Evolutionary conservation across 1,284 basidiomycete species (phyloP).

Genomic region (Apiotrichum mycotoxinovorans): DNA sequence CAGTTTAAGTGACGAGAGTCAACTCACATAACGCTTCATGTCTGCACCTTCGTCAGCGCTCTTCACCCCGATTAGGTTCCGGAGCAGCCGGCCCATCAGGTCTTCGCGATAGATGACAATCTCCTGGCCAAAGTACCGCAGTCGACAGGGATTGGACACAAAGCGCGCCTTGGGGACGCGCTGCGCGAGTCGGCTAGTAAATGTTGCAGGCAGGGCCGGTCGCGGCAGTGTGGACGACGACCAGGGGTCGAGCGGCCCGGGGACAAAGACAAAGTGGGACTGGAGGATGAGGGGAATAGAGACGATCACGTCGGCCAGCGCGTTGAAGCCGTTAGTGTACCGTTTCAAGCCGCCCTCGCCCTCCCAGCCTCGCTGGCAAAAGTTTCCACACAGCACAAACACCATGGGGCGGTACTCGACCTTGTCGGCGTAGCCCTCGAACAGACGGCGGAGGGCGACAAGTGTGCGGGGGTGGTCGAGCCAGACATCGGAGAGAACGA

Average conservation of each 20-base stretch:
- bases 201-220: slow-evolving; percentile 68
- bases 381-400: slow-evolving; percentile 93
- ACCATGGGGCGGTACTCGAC: slow-evolving; percentile 78
- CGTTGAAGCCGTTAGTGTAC: slow-evolving; percentile 85
- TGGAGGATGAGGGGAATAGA: slow-evolving; percentile 73
- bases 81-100: slow-evolving; percentile 86
- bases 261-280: slow-evolving; percentile 90
- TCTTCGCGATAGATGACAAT: slow-evolving; percentile 93
- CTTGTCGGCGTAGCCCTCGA: slow-evolving; percentile 83
- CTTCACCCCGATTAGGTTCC: slow-evolving; percentile 84
- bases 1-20: not conserved
- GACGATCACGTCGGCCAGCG: slow-evolving; percentile 76
- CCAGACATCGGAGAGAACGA: slow-evolving; percentile 81
- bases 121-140: slow-evolving; percentile 94
- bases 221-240: slow-evolving; percentile 76
- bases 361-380: slow-evolving; percentile 77
- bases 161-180: slow-evolving; percentile 76
- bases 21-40: slow-evolving; percentile 77
- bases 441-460: slow-evolving; percentile 72
- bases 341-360: slow-evolving; percentile 70
- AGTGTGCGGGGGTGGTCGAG: slow-evolving; percentile 80
- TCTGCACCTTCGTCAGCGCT: slow-evolving; percentile 66
- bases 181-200: slow-evolving; percentile 64
- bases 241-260: slow-evolving; percentile 84
- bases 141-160: slow-evolving; percentile 86